Evolutionary conservation across 768 basidiomycete species (phyloP).

Genomic region (Boletales sp.): DNA sequence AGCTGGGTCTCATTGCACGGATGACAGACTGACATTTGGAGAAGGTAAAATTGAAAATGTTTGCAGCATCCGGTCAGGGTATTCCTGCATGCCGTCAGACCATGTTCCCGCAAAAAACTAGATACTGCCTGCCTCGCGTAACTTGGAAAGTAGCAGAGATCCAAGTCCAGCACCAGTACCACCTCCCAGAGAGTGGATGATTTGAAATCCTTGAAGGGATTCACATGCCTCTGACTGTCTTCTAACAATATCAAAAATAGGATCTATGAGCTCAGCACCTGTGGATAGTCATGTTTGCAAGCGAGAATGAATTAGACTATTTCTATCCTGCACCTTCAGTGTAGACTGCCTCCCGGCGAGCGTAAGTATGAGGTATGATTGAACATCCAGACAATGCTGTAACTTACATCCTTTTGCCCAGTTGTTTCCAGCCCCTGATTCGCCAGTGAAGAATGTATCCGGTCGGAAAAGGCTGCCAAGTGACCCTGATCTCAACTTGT

Average conservation of each 20-base stretch:
- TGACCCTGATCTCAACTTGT: conserved; percentile 62
- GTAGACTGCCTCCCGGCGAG: conserved; percentile 52
- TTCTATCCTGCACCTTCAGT: conserved; percentile 64
- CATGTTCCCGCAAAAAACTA: not conserved
- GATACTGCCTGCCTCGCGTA: conserved; percentile 60
- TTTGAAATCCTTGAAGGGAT: conserved; percentile 86
- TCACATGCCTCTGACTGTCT: conserved; percentile 81
- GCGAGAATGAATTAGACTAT: not conserved
- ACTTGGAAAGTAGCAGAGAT: conserved; percentile 72
- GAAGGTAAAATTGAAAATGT: conserved; percentile 55
- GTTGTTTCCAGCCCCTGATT: conserved; percentile 79
- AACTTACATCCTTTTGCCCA: conserved; percentile 92
- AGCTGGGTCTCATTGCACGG: conserved; percentile 4
- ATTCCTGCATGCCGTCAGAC: conserved; percentile 47
- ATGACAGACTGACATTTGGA: conserved; percentile 42
- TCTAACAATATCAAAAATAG: conserved; percentile 78
- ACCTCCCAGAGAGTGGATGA: conserved; percentile 87
- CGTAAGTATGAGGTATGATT: conserved; percentile 17
- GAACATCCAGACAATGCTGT: conserved; percentile 8
- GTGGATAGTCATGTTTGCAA: not conserved
- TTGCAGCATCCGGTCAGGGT: conserved; percentile 44
- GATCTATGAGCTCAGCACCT: conserved; percentile 91
- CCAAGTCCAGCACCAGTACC: conserved; percentile 89
- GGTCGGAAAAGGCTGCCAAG: conserved; percentile 80
- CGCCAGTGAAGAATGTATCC: conserved; percentile 73